These are phyloP conservation scores for Ramichloridium luteum DNA, from an alignment of 2,329 filamentous ascomycete genomes.

Conservation along the genomic window DNA sequence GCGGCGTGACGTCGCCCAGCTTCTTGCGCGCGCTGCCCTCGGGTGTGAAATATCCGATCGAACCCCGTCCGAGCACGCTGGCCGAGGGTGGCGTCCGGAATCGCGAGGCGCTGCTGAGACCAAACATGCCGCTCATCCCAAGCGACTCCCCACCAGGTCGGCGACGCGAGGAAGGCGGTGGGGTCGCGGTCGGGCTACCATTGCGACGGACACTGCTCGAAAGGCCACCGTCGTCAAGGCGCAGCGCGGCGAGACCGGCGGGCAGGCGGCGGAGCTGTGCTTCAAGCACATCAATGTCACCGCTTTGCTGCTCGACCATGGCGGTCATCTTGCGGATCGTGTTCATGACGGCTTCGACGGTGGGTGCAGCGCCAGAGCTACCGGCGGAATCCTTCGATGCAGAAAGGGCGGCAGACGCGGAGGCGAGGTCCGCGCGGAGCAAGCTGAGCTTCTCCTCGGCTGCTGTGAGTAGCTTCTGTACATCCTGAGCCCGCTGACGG, in stretches of 20 bases:
- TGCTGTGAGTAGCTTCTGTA: slow-evolving; percentile 63
- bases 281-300: slow-evolving; percentile 82
- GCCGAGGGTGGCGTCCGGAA: slow-evolving; percentile 20
- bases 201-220: slow-evolving; percentile 18
- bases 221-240: slow-evolving; percentile 14
- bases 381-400: slow-evolving; percentile 10
- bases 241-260: slow-evolving; percentile 19
- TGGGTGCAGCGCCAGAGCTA: slow-evolving; percentile 49
- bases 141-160: slow-evolving; percentile 23
- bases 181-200: slow-evolving; percentile 27
- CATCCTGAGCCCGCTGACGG: slow-evolving; percentile 58
- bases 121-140: slow-evolving; percentile 26
- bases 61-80: slow-evolving; percentile 3
- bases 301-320: slow-evolving; percentile 83
- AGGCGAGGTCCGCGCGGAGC: slow-evolving; percentile 65
- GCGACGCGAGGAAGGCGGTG: slow-evolving; percentile 16
- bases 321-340: slow-evolving; percentile 87
- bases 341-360: slow-evolving; percentile 79
- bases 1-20: slow-evolving; percentile 29
- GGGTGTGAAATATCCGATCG: slow-evolving; percentile 20
- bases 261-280: slow-evolving; percentile 65
- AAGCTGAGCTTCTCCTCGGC: slow-evolving; percentile 70
- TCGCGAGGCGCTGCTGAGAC: slow-evolving; percentile 8
- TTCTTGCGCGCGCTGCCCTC: slow-evolving; percentile 22
- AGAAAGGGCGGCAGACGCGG: slow-evolving; percentile 30